Evolutionary conservation across 768 basidiomycete genomes (phyloP).

Genomic region (Calvatia gigantea): DNA sequence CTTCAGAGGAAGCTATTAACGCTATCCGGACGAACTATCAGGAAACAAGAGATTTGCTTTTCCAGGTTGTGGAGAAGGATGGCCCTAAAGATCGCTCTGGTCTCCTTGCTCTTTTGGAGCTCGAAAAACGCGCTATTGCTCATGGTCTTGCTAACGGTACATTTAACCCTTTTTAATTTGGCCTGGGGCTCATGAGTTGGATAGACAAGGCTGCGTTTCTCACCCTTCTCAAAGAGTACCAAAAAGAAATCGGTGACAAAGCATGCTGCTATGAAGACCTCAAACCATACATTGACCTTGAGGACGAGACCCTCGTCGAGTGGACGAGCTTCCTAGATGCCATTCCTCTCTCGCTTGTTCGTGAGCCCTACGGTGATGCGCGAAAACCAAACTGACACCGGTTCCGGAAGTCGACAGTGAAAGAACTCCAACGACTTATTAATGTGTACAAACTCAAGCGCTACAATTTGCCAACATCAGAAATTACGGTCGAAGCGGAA

Average conservation of each 20-base stretch:
- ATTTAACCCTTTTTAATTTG: neutral
- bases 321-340: slow-evolving; percentile 55
- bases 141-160: slow-evolving; percentile 48
- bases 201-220: slow-evolving; percentile 45
- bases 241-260: slow-evolving; percentile 72
- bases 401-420: slow-evolving; percentile 38
- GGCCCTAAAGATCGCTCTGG: slow-evolving; percentile 73
- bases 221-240: slow-evolving; percentile 60
- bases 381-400: slow-evolving; percentile 1
- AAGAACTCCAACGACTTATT: slow-evolving; percentile 63
- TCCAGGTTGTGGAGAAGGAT: slow-evolving; percentile 56
- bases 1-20: slow-evolving; percentile 31
- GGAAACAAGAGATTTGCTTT: slow-evolving; percentile 50
- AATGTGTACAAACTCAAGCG: slow-evolving; percentile 77
- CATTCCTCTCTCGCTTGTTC: slow-evolving; percentile 46
- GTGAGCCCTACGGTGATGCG: slow-evolving; percentile 16
- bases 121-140: slow-evolving; percentile 56
- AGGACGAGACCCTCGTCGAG: slow-evolving; percentile 39
- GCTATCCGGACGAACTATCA: slow-evolving; percentile 28
- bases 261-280: slow-evolving; percentile 88
- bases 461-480: slow-evolving; percentile 44
- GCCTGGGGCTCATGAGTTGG: neutral
- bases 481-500: slow-evolving; percentile 59
- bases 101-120: slow-evolving; percentile 69
- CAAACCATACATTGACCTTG: slow-evolving; percentile 55